A percentile compares a stretch with the other conserved stretches of the same genome.
Evolutionary conservation across 1,284 basidiomycete species (phyloP).

Genomic region (Ustilago xerochloae): DNA sequence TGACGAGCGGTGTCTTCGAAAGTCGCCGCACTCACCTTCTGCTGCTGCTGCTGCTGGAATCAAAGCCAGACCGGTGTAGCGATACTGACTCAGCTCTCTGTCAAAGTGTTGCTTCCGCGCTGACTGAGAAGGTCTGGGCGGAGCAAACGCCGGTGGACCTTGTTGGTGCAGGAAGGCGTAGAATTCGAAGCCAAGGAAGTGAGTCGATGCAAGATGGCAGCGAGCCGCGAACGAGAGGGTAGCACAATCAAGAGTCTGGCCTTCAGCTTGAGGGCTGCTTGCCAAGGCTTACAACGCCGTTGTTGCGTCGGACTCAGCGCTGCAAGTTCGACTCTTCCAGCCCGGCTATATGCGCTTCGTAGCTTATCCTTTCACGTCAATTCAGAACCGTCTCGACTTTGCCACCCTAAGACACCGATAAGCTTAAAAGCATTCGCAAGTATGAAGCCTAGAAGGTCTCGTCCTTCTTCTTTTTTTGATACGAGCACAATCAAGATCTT

Average conservation of each 20-base stretch:
- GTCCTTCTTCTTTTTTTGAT: background rate
- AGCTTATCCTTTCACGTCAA: background rate
- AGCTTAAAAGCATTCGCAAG: background rate
- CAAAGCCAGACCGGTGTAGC: background rate
- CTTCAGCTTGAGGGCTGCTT: too few species aligned
- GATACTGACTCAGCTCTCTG: conserved; percentile 6
- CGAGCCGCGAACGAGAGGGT: too few species aligned
- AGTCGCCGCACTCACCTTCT: background rate
- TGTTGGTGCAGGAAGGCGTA: background rate
- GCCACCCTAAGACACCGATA: too few species aligned
- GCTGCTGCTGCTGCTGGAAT: too few species aligned
- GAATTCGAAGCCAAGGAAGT: background rate
- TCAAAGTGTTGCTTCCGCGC: background rate
- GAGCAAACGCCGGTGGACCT: background rate
- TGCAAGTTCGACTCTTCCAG: background rate
- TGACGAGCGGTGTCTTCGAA: background rate
- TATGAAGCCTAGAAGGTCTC: background rate
- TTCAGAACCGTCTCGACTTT: background rate
- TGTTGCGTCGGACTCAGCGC: too few species aligned
- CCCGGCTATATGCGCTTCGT: background rate
- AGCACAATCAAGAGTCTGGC: too few species aligned
- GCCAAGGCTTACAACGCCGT: too few species aligned
- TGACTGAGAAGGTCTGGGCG: background rate
- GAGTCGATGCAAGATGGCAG: background rate
- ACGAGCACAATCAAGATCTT: background rate